These are phyloP conservation scores for Fusarium sp. DNA, from an alignment of 2,329 filamentous ascomycete genomes.

Conservation along the genomic window DNA sequence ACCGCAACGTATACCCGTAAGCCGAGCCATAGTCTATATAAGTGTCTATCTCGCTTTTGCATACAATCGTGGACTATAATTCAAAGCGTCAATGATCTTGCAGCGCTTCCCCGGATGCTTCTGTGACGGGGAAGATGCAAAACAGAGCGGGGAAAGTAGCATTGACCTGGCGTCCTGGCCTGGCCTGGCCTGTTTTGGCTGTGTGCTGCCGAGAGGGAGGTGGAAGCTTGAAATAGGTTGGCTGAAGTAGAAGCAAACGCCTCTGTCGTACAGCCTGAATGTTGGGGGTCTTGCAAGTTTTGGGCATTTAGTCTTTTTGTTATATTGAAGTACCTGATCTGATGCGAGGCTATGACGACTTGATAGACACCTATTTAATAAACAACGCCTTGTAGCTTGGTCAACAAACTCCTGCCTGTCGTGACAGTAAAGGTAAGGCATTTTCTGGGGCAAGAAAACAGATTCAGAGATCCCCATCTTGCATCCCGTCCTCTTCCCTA, in stretches of 20 bases:
- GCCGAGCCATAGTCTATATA: not conserved
- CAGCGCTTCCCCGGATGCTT: not conserved
- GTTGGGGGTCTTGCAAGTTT: too few species aligned
- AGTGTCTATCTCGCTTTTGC: too few species aligned
- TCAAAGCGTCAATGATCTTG: slow-evolving; percentile 4
- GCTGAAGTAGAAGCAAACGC: slow-evolving; percentile 3
- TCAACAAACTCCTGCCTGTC: too few species aligned
- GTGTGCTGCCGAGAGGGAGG: slow-evolving; percentile 19
- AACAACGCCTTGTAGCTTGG: too few species aligned
- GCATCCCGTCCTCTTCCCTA: slow-evolving; percentile 16
- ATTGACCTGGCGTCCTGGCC: slow-evolving; percentile 22
- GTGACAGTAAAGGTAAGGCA: not conserved
- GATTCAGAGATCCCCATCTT: slow-evolving; percentile 22
- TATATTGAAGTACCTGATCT: not conserved
- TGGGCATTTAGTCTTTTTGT: too few species aligned
- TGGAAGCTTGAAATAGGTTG: slow-evolving; percentile 18
- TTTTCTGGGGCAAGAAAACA: slow-evolving; percentile 25
- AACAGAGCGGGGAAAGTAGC: slow-evolving; percentile 42
- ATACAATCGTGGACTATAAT: not conserved
- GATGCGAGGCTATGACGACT: not conserved
- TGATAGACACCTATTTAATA: not conserved
- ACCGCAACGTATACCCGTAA: not conserved
- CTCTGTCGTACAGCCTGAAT: not conserved
- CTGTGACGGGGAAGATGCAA: slow-evolving; percentile 4
- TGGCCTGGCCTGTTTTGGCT: not conserved